phyloP scores from a whole-genome alignment of 2,329 filamentous ascomycete genomes.

The Ophiostoma himal-ulmi region DNA sequence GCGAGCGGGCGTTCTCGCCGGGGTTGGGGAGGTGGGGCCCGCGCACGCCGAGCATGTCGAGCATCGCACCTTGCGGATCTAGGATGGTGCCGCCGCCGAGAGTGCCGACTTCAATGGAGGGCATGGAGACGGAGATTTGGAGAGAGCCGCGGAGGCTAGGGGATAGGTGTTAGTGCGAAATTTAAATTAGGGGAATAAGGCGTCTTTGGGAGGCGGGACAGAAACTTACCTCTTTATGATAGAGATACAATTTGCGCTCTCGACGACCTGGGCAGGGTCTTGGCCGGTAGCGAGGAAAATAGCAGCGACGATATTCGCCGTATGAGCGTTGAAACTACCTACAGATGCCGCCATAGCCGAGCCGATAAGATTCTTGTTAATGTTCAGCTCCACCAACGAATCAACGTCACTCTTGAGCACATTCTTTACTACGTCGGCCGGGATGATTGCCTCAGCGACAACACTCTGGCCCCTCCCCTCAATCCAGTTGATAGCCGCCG shows the following conservation, averaged over 20 bases:
- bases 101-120: slow-evolving; percentile 93
- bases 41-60: slow-evolving; percentile 88
- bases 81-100: slow-evolving; percentile 95
- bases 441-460: slow-evolving; percentile 94
- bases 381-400: slow-evolving; percentile 85
- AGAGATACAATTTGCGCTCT: slow-evolving; percentile 95
- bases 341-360: slow-evolving; percentile 95
- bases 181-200: background rate
- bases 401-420: slow-evolving; percentile 94
- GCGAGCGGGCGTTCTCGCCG: slow-evolving; percentile 81
- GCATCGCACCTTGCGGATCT: slow-evolving; percentile 92
- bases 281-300: slow-evolving; percentile 94
- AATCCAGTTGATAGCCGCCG: slow-evolving; percentile 98
- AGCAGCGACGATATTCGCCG: slow-evolving; percentile 93
- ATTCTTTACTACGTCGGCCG: slow-evolving; percentile 73
- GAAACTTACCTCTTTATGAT: slow-evolving; percentile 75
- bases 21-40: slow-evolving; percentile 85
- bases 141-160: slow-evolving; percentile 69
- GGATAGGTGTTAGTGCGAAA: background rate
- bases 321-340: slow-evolving; percentile 96
- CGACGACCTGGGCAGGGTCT: slow-evolving; percentile 94
- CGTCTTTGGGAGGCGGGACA: background rate
- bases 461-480: slow-evolving; percentile 95
- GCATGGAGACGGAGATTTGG: slow-evolving; percentile 97
- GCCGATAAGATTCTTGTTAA: slow-evolving; percentile 91